Conservation (phyloP, 139 green algal genomes). For the Auxenochlorella pyrenoidosa region DNA sequence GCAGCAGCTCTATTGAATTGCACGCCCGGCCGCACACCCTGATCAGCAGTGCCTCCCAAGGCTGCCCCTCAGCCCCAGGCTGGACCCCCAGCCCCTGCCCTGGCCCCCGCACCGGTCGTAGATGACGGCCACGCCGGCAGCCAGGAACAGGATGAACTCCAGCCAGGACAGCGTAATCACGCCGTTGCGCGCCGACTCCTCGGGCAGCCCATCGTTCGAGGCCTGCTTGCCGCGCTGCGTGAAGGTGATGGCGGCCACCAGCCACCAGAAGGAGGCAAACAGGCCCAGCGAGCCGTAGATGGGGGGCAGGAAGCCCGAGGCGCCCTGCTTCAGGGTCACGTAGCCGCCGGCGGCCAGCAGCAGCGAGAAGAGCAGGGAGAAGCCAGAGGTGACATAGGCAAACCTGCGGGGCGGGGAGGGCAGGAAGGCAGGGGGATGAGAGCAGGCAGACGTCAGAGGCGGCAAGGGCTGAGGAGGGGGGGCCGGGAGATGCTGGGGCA, state of each 20-base stretch:
- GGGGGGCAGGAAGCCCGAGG: background rate
- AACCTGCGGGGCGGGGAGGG: background rate
- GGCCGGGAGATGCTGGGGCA: background rate
- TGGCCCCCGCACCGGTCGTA: constrained; percentile 25
- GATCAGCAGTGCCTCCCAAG: background rate
- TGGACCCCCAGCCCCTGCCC: fast-evolving
- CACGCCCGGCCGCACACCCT: background rate
- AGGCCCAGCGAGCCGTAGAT: constrained; percentile 14
- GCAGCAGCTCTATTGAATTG: too few relatives aligned
- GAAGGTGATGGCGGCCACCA: constrained; percentile 16
- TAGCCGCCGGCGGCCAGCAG: background rate
- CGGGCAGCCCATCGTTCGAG: background rate
- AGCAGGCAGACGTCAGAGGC: background rate
- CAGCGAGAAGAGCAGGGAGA: constrained; percentile 16
- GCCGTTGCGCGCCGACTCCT: background rate
- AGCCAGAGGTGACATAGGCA: constrained; percentile 13
- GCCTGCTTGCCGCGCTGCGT: constrained; percentile 20
- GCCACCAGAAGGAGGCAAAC: constrained; percentile 23
- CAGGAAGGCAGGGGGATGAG: background rate
- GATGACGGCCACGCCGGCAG: background rate
- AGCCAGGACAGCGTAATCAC: constrained; percentile 13
- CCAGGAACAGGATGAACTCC: constrained; percentile 1
- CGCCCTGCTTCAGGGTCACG: background rate
- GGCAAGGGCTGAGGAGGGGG: background rate
- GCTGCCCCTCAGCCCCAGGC: too few relatives aligned